Percentiles rank a stretch among this genome's conserved stretches.
Evolutionary conservation across 177 flowering plant species (phyloP).

Genomic region (Telopea speciosissima): DNA sequence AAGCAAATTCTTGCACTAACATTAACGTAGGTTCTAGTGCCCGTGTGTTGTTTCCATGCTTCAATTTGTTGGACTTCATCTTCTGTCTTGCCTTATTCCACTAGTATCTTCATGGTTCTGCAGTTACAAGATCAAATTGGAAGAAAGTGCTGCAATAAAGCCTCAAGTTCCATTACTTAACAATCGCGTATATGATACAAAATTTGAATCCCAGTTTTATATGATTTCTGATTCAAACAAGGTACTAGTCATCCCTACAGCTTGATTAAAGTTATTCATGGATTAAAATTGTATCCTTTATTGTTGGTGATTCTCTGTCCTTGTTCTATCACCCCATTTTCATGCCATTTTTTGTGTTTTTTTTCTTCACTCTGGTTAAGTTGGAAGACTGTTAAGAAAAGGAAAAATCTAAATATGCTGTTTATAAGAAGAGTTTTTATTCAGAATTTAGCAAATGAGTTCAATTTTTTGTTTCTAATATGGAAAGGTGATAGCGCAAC

Average conservation of each 20-base stretch:
- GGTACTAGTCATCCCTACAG: constrained; percentile 30
- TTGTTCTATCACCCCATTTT: not conserved
- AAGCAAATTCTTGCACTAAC: constrained; percentile 76
- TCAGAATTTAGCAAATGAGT: not conserved
- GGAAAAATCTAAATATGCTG: no score
- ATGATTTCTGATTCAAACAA: constrained; percentile 90
- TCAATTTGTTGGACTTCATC: not conserved
- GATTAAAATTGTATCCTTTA: not conserved
- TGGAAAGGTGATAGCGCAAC: not conserved
- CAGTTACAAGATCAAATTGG: constrained; percentile 95
- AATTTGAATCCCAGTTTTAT: constrained; percentile 96
- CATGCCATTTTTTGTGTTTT: not conserved
- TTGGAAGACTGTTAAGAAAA: not conserved
- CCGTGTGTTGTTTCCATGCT: constrained; percentile 8
- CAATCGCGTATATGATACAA: constrained; percentile 92
- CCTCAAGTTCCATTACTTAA: constrained; percentile 86
- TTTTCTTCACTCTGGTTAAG: not conserved
- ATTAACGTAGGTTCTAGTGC: constrained; percentile 50
- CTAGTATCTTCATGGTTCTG: constrained; percentile 19
- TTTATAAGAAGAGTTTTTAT: not conserved
- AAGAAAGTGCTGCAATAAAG: constrained; percentile 75
- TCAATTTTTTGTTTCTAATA: no score
- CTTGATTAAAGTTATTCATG: constrained; percentile 4
- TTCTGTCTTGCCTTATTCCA: not conserved
- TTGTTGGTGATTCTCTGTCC: not conserved